These are phyloP conservation scores for Pythium guiyangense DNA, from an alignment of 352 stramenopile species.

Conservation along the genomic window DNA sequence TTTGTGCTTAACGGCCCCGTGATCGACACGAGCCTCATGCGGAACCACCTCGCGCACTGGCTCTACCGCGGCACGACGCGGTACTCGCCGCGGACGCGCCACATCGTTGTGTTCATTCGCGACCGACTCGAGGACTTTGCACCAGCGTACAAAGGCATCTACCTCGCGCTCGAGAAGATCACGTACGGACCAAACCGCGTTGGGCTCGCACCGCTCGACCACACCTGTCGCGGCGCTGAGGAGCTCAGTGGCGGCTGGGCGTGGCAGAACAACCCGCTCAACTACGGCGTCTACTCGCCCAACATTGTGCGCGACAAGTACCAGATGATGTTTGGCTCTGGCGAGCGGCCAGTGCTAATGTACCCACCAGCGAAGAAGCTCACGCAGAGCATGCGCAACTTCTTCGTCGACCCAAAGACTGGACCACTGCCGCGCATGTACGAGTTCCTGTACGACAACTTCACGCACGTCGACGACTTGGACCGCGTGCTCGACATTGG, in stretches of 20 bases:
- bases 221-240: conserved; percentile 26
- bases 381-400: conserved; percentile 64
- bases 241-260: conserved; percentile 67
- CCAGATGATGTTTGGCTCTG: conserved; percentile 46
- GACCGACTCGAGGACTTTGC: no score
- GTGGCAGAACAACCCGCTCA: conserved; percentile 75
- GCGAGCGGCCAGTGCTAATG: conserved; percentile 42
- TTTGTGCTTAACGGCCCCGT: conserved; percentile 79
- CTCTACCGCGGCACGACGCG: conserved; percentile 61
- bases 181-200: no score
- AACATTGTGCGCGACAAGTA: conserved; percentile 61
- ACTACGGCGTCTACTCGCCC: conserved; percentile 29
- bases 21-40: conserved; percentile 63
- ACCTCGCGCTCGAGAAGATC: no score
- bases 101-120: no score
- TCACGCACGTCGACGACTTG: conserved; percentile 51
- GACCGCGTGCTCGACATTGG: conserved; percentile 54
- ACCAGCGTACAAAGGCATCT: no score
- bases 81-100: no score
- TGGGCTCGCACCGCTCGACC: no score
- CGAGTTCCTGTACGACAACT: conserved; percentile 53
- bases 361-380: conserved; percentile 23
- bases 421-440: conserved; percentile 55
- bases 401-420: conserved; percentile 45
- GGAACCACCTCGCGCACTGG: conserved; percentile 80